These are phyloP conservation scores for Endogone sp. DNA, from an alignment of 192 early-diverging fungal species.

Conservation along the genomic window DNA sequence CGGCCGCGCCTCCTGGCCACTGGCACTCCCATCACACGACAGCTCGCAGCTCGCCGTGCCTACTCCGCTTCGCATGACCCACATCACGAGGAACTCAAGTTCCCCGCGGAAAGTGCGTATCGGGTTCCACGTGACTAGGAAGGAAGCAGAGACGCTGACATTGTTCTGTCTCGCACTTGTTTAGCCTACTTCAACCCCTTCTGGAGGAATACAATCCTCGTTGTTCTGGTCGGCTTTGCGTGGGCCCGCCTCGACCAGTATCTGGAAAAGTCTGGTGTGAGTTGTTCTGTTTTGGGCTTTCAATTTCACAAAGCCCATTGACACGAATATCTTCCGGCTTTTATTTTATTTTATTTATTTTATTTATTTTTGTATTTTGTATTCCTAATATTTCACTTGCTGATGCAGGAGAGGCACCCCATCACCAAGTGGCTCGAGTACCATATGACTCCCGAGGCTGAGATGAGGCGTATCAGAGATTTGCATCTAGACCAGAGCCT, in stretches of 20 bases:
- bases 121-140: background rate
- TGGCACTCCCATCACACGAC: background rate
- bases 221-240: slow-evolving; percentile 17
- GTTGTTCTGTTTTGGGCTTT: background rate
- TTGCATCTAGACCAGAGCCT: slow-evolving; percentile 11
- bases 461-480: slow-evolving; percentile 17
- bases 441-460: slow-evolving; percentile 18
- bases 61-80: background rate
- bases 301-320: background rate
- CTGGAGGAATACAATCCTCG: slow-evolving; percentile 27
- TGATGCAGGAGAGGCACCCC: slow-evolving; percentile 27
- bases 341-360: too few relatives aligned
- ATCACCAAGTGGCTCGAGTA: slow-evolving; percentile 30
- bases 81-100: background rate
- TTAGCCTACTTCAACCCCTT: slow-evolving; percentile 16
- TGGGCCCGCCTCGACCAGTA: slow-evolving; percentile 26
- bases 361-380: too few relatives aligned
- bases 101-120: background rate
- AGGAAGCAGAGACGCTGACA: background rate
- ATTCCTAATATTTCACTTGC: background rate
- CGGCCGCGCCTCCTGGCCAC: background rate
- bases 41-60: background rate
- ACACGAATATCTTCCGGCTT: background rate
- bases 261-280: slow-evolving; percentile 20
- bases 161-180: background rate